Evolutionary conservation across 1,139 yeast species (phyloP).

Genomic region (Scheffersomyces lignicola): DNA sequence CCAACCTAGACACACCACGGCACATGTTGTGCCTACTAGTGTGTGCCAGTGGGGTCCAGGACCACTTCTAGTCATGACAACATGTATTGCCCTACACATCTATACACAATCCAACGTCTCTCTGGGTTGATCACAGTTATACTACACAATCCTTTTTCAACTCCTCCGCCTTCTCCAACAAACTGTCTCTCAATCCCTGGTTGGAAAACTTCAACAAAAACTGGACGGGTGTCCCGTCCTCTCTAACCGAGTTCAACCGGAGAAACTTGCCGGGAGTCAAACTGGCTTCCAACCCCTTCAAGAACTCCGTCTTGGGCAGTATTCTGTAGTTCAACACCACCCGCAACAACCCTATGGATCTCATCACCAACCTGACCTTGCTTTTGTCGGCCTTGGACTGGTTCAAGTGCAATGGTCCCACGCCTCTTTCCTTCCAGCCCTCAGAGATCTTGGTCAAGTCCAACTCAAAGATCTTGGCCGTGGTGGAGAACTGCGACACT

Average conservation of each 20-base stretch:
- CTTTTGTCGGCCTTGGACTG: conserved; percentile 37
- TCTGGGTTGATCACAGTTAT: neutral
- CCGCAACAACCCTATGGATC: conserved; percentile 82
- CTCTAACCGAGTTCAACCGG: conserved; percentile 53
- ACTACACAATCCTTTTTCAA: conserved; percentile 21
- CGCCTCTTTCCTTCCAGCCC: conserved; percentile 97
- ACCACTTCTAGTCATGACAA: no score
- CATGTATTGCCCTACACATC: no score
- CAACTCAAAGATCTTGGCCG: conserved; percentile 79
- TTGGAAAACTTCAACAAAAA: conserved; percentile 75
- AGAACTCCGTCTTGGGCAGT: conserved; percentile 53
- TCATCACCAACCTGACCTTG: conserved; percentile 70
- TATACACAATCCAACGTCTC: no score
- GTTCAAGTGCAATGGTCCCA: conserved; percentile 83
- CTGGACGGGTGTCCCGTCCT: conserved; percentile 67
- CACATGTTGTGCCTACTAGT: no score
- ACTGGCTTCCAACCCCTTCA: conserved; percentile 85
- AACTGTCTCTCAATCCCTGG: conserved; percentile 57
- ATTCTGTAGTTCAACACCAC: conserved; percentile 80
- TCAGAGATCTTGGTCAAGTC: conserved; percentile 60
- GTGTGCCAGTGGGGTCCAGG: no score
- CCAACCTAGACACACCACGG: no score
- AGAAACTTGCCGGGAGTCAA: conserved; percentile 76
- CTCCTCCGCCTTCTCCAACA: conserved; percentile 52
- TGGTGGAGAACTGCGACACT: conserved; percentile 61